These are phyloP conservation scores for Chlorella sp. DNA, from an alignment of 139 green algal species.

Conservation along the genomic window DNA sequence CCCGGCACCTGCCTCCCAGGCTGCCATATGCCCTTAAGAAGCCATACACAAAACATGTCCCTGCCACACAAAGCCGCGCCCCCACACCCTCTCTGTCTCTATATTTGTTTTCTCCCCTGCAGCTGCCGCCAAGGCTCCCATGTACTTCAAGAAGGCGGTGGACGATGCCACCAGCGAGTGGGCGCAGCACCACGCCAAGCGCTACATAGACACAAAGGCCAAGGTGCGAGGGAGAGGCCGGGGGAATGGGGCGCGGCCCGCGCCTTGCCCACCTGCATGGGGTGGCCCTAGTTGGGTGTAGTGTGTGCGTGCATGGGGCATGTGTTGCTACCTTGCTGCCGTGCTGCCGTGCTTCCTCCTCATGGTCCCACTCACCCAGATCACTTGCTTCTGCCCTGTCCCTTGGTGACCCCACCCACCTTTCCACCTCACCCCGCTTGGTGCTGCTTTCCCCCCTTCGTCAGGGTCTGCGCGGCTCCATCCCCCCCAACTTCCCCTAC, in stretches of 20 bases:
- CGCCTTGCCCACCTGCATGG: no score
- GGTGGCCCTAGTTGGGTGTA: not conserved
- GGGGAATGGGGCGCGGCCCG: no score
- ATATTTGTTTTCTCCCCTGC: no score
- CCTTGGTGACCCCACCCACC: not conserved
- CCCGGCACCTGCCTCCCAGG: slow-evolving; percentile 26
- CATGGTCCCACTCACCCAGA: no score
- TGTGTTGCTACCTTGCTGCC: not conserved
- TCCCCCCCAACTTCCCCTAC: slow-evolving; percentile 97
- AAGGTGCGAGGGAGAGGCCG: slow-evolving; percentile 60
- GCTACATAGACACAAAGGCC: slow-evolving; percentile 83
- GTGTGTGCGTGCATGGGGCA: not conserved
- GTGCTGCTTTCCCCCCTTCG: not conserved
- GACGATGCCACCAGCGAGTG: slow-evolving; percentile 91
- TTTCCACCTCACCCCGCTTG: not conserved
- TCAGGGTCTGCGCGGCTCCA: slow-evolving; percentile 84
- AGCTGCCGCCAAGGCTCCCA: slow-evolving; percentile 37
- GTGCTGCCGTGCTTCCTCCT: not conserved
- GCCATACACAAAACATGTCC: not conserved
- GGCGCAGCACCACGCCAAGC: slow-evolving; percentile 93
- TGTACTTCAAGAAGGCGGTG: slow-evolving; percentile 70
- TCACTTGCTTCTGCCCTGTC: no score
- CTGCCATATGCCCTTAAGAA: slow-evolving; percentile 51
- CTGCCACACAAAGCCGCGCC: not conserved
- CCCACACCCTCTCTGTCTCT: no score